Percentiles rank a stretch among this genome's conserved stretches.
Conservation (phyloP, 257 asterid genomes). For the Nyctanthes arbortristis region DNA sequence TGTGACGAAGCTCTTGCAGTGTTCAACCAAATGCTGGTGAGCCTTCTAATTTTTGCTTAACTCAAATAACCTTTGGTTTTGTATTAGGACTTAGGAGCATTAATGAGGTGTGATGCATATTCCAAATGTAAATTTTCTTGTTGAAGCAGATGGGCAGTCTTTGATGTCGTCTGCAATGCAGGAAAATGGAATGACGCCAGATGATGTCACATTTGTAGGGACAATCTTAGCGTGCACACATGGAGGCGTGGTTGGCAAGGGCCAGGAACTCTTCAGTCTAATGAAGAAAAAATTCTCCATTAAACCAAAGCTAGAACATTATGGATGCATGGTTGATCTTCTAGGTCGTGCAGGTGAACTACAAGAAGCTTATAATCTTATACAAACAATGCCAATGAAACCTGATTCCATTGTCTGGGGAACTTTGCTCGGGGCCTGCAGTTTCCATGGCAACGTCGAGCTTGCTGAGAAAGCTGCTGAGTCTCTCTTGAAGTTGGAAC, state of each 20-base stretch:
- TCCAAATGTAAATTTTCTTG: neutral
- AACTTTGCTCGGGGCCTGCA: constrained; percentile 77
- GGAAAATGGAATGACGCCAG: constrained; percentile 59
- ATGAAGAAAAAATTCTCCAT: constrained; percentile 42
- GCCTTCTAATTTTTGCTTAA: constrained; percentile 14
- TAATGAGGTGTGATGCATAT: neutral
- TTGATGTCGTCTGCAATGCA: constrained; percentile 34
- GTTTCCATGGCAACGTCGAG: constrained; percentile 73
- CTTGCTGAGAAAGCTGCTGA: constrained; percentile 71
- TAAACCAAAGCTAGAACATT: constrained; percentile 63
- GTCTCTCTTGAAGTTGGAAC: constrained; percentile 61
- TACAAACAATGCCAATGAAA: constrained; percentile 71
- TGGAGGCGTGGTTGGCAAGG: constrained; percentile 67
- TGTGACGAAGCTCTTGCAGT: constrained; percentile 56
- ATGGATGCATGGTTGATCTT: constrained; percentile 89
- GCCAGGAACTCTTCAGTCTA: constrained; percentile 50
- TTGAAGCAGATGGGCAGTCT: constrained; percentile 3
- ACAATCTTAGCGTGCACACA: constrained; percentile 84
- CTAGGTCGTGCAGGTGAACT: constrained; percentile 76
- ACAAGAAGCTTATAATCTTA: constrained; percentile 61
- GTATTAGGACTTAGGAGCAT: neutral
- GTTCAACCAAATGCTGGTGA: constrained; percentile 65
- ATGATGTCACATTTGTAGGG: constrained; percentile 86
- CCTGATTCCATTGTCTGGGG: constrained; percentile 94
- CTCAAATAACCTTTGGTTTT: neutral